These are phyloP conservation scores for Solanum dulcamara DNA, from an alignment of 257 asterid species.

Conservation along the genomic window DNA sequence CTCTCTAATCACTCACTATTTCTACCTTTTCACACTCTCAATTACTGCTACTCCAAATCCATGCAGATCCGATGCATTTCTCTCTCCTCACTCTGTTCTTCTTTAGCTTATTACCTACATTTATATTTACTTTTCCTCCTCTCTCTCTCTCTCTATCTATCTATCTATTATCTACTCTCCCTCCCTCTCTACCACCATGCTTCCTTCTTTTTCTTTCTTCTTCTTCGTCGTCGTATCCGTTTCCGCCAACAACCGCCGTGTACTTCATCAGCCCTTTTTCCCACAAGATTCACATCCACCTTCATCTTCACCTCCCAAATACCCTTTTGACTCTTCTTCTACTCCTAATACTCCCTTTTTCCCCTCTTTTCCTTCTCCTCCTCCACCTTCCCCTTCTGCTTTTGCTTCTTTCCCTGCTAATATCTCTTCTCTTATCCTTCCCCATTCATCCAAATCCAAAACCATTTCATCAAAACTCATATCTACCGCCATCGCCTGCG, in stretches of 20 bases:
- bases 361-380: constrained; percentile 42
- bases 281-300: constrained; percentile 35
- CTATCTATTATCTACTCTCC: no score
- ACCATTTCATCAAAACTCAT: constrained; percentile 43
- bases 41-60: neutral
- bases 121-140: neutral
- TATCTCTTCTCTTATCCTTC: constrained; percentile 38
- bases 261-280: constrained; percentile 62
- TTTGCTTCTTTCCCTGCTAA: constrained; percentile 61
- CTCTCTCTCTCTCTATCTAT: constrained; percentile 5
- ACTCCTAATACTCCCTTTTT: constrained; percentile 37
- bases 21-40: neutral
- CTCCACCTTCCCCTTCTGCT: constrained; percentile 55
- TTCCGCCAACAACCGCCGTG: constrained; percentile 39
- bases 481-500: constrained; percentile 46
- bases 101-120: neutral
- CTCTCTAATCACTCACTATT: neutral
- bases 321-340: constrained; percentile 37
- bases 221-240: neutral
- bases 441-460: constrained; percentile 35
- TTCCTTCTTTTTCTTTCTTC: constrained; percentile 10
- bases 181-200: constrained; percentile 1
- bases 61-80: constrained; percentile 3
- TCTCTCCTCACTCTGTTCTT: neutral
- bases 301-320: constrained; percentile 25